Percentiles rank a stretch among this genome's conserved stretches.
Evolutionary conservation across 2,329 filamentous ascomycete species (phyloP).

Genomic region (Fusarium floridanum): DNA sequence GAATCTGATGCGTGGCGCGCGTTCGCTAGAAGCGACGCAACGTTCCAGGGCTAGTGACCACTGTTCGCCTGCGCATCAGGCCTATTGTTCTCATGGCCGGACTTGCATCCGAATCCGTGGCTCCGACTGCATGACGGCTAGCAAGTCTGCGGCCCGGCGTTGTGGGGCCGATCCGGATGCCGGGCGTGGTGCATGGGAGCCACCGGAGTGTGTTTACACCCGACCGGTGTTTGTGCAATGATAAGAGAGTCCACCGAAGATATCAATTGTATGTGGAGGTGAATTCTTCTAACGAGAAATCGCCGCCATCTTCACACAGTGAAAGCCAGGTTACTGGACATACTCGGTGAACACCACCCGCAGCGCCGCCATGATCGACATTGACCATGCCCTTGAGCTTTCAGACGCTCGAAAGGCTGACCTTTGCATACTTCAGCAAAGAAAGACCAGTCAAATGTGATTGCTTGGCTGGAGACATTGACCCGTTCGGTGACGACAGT

Average conservation of each 20-base stretch:
- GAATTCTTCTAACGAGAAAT: conserved; percentile 12
- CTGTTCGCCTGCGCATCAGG: neutral
- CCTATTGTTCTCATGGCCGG: neutral
- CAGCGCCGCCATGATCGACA: neutral
- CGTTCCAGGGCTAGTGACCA: neutral
- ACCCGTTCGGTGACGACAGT: conserved; percentile 37
- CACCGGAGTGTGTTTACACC: neutral
- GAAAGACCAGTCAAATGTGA: conserved; percentile 4
- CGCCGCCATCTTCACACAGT: conserved; percentile 20
- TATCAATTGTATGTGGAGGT: neutral
- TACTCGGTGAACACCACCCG: neutral
- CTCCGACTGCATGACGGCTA: conserved; percentile 4
- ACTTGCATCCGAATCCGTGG: neutral
- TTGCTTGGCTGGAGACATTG: conserved; percentile 24
- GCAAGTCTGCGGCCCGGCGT: conserved; percentile 14
- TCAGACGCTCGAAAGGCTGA: neutral
- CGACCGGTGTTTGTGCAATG: conserved; percentile 16
- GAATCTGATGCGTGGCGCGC: neutral
- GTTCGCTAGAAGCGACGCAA: neutral
- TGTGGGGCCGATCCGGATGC: conserved; percentile 35
- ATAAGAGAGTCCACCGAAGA: neutral
- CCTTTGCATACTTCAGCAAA: neutral
- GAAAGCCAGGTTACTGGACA: conserved; percentile 1
- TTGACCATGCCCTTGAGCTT: neutral
- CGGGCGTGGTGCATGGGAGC: neutral